These are phyloP conservation scores for Filosporella fistucella DNA, from an alignment of 495 filamentous ascomycete genomes.

Conservation along the genomic window DNA sequence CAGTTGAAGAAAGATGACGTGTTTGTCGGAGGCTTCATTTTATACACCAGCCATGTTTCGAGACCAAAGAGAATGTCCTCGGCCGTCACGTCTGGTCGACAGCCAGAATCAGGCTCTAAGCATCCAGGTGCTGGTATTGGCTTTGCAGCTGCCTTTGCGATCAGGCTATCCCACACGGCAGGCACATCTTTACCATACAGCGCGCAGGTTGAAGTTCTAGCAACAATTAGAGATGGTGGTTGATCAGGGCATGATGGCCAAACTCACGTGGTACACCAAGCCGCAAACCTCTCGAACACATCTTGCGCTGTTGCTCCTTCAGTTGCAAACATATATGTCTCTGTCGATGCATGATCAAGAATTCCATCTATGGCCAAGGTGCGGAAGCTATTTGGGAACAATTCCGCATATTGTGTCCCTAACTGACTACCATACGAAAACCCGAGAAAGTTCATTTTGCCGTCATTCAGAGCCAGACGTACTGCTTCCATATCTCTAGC, in stretches of 20 bases:
- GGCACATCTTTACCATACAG: background rate
- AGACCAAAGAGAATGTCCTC: background rate
- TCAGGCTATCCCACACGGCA: background rate
- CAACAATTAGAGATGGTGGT: too few species aligned
- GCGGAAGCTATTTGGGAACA: slow-evolving; percentile 27
- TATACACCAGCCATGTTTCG: background rate
- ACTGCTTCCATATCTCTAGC: slow-evolving; percentile 39
- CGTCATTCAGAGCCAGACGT: slow-evolving; percentile 31
- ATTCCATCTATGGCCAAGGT: slow-evolving; percentile 28
- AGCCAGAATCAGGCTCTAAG: background rate
- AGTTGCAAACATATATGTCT: slow-evolving; percentile 25
- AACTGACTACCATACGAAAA: slow-evolving; percentile 53
- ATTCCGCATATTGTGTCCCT: slow-evolving; percentile 38
- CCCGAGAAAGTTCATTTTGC: slow-evolving; percentile 31
- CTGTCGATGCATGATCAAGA: slow-evolving; percentile 30
- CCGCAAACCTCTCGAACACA: slow-evolving; percentile 31
- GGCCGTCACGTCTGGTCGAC: background rate
- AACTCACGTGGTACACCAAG: too few species aligned
- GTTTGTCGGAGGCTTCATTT: background rate
- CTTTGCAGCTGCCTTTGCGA: background rate
- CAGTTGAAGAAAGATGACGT: background rate
- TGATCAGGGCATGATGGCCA: too few species aligned
- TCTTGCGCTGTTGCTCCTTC: slow-evolving; percentile 27
- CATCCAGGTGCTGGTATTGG: background rate
- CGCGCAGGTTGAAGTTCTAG: background rate